Evolutionary conservation across 192 early-diverging fungal species (phyloP), one percentile per base, ranked within the genome.

Genomic region (Dissophora ornata): DNA sequence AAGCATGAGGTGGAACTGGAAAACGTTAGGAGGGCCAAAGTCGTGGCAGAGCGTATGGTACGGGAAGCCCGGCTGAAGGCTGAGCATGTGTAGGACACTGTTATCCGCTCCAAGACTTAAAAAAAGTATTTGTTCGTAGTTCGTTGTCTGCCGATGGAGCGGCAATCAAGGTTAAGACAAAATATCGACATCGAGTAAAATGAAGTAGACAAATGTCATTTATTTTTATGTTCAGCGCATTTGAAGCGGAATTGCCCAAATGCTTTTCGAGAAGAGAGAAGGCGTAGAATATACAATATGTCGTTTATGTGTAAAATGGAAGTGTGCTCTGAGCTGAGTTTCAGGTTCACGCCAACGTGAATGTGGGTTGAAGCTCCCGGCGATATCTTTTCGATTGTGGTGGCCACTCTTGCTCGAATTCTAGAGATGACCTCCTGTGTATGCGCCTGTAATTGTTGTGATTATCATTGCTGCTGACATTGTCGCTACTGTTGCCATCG

Each of bases 331-430:
- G n/a, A n/a, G n/a, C n/a, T n/a, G n/a, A n/a, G n/a, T n/a, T n/a
- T n/a, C n/a, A 38, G 10, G 18, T 41, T 60, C 29, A 60, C 11
- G 40, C 51, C 47, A 40, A 42, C 18, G 40, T 38, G 25, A 67
- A 67, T 10, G 50, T 18, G 5, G 52, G 45, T 11, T 45, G 54
- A 9, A 40, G 36, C 32, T 58, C 55, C 22, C 54, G 44, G 13
- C 66, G 54, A 26, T 38, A 51, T 38, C 45, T 55, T 42, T 68
- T 68, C 2, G 54, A 47, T 24, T 57, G 55, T 7, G 45, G 64
- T 16, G 66, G 55, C 66, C 66, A 68, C 28, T 68, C 66, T 22
- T 40, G 56, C 34, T 68, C 60, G 41, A 62, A 50, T 15, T 65
- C 52, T 16, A 54, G 40, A n/a, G 62, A 65, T 18, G 49, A 29